Percentiles rank a stretch among this genome's conserved stretches.
phyloP scores from a whole-genome alignment of 139 green algal genomes.

The Coccomyxa sp. region DNA sequence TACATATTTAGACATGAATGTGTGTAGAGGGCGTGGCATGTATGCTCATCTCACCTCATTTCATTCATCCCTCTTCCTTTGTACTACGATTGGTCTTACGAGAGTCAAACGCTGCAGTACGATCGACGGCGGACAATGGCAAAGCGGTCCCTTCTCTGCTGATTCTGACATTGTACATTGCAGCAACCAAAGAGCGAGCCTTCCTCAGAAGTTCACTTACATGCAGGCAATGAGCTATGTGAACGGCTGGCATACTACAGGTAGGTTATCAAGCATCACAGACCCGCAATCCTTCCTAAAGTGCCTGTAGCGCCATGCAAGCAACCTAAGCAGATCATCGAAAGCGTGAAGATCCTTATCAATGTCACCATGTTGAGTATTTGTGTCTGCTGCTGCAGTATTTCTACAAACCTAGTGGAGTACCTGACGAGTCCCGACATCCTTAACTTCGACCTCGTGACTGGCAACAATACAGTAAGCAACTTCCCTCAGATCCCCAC shows the following conservation, averaged over 20 bases:
- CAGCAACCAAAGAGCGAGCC: neutral
- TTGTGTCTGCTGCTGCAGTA: neutral
- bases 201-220: neutral
- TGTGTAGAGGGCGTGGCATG: neutral
- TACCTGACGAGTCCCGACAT: too few relatives aligned
- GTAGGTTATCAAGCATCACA: neutral
- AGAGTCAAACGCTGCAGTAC: too few relatives aligned
- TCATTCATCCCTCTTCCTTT: neutral
- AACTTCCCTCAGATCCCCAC: neutral
- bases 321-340: too few relatives aligned
- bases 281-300: neutral
- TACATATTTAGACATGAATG: neutral
- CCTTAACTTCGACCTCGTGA: neutral
- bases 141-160: too few relatives aligned
- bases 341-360: neutral
- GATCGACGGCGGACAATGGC: too few relatives aligned
- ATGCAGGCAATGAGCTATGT: slow-evolving; percentile 4
- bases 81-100: neutral
- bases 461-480: neutral
- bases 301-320: neutral
- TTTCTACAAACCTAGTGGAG: neutral
- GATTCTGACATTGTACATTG: too few relatives aligned
- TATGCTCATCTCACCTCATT: neutral
- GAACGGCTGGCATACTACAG: slow-evolving; percentile 5
- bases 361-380: neutral